Conservation (phyloP, 2,329 filamentous ascomycete species). For the Arthrobotrys sinensis region DNA sequence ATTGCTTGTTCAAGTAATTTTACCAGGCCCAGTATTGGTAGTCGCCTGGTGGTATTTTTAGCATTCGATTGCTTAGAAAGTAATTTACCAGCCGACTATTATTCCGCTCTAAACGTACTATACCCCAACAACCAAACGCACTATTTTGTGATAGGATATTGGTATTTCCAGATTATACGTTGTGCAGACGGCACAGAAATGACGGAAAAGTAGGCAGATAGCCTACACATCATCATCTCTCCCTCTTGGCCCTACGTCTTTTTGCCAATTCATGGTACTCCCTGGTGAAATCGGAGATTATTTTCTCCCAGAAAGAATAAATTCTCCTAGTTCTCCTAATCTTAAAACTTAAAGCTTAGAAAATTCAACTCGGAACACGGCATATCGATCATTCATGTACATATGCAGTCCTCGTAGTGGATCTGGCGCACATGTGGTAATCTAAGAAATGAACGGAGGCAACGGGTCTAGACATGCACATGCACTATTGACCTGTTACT, state of each 20-base stretch:
- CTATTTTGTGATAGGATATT: slow-evolving; percentile 4
- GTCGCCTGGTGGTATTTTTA: slow-evolving; percentile 18
- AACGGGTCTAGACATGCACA: slow-evolving; percentile 7
- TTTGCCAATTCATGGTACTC: neutral
- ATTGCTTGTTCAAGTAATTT: slow-evolving; percentile 22
- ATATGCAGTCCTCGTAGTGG: neutral
- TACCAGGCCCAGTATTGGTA: neutral
- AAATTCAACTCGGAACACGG: slow-evolving; percentile 21
- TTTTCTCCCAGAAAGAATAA: neutral
- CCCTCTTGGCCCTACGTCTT: neutral
- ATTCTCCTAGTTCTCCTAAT: slow-evolving; percentile 15
- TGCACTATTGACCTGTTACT: slow-evolving; percentile 4
- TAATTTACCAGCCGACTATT: slow-evolving; percentile 4
- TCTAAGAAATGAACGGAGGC: slow-evolving; percentile 13
- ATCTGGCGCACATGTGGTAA: slow-evolving; percentile 15
- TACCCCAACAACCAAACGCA: neutral
- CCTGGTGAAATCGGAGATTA: slow-evolving; percentile 16
- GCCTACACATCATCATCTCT: neutral
- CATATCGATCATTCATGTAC: slow-evolving; percentile 3
- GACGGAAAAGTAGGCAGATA: slow-evolving; percentile 27
- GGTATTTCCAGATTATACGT: slow-evolving; percentile 17
- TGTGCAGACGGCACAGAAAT: slow-evolving; percentile 21
- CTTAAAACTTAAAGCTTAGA: slow-evolving; percentile 4
- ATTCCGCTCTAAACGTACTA: neutral
- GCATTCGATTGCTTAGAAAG: slow-evolving; percentile 1